These are phyloP conservation scores for Moringa oleifera DNA, from an alignment of 345 rosid genomes.

Conservation along the genomic window DNA sequence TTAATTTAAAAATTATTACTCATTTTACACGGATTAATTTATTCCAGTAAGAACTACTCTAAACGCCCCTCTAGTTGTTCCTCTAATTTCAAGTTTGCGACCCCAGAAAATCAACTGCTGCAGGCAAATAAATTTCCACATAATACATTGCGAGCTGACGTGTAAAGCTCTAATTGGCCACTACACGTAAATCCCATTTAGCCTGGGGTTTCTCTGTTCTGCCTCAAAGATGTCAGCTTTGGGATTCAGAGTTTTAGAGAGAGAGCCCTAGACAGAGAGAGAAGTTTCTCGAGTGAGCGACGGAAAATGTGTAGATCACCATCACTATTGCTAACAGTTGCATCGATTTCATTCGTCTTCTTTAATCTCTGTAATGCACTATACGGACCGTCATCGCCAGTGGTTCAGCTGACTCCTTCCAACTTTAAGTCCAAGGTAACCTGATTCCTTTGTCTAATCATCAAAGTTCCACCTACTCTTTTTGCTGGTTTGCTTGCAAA, in stretches of 20 bases:
- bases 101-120: too few relatives aligned
- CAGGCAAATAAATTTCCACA: too few relatives aligned
- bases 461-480: background rate
- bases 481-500: background rate
- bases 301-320: slow-evolving; percentile 31
- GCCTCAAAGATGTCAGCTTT: background rate
- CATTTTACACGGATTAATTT: too few relatives aligned
- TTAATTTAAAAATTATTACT: too few relatives aligned
- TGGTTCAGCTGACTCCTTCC: slow-evolving; percentile 89
- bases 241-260: slow-evolving; percentile 11
- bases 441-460: background rate
- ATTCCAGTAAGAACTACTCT: too few relatives aligned
- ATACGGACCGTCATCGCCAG: slow-evolving; percentile 94
- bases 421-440: slow-evolving; percentile 95
- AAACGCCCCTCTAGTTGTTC: too few relatives aligned
- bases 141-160: too few relatives aligned
- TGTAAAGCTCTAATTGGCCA: slow-evolving; percentile 48
- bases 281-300: slow-evolving; percentile 22
- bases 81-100: too few relatives aligned
- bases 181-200: slow-evolving; percentile 34
- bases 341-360: slow-evolving; percentile 21
- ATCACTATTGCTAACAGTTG: slow-evolving; percentile 23
- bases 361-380: slow-evolving; percentile 43
- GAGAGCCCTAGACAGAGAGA: slow-evolving; percentile 5
- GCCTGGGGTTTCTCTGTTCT: slow-evolving; percentile 11